phyloP scores from a whole-genome alignment of 1,284 basidiomycete species.

The Cutaneotrichosporon spelunceum region DNA sequence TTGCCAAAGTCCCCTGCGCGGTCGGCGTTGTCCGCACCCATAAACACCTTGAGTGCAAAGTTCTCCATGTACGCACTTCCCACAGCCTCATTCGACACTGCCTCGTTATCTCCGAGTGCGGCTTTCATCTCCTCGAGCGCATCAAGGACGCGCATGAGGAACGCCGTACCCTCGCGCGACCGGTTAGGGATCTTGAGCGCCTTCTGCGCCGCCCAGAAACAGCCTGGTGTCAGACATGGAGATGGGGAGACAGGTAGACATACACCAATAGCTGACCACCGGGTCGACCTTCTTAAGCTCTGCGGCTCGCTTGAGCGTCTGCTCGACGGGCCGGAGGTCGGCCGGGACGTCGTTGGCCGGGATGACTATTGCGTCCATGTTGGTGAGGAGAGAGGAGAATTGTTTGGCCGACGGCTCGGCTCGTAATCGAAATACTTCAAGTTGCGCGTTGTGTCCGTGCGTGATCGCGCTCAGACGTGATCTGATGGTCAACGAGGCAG shows the following conservation, averaged over 20 bases:
- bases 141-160: slow-evolving; percentile 71
- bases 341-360: slow-evolving; percentile 46
- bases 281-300: slow-evolving; percentile 79
- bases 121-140: slow-evolving; percentile 76
- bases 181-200: slow-evolving; percentile 68
- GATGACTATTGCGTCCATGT: slow-evolving; percentile 43
- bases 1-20: slow-evolving; percentile 69
- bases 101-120: slow-evolving; percentile 70
- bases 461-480: not conserved
- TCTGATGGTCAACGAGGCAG: not conserved
- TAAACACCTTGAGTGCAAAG: slow-evolving; percentile 86
- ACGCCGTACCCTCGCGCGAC: slow-evolving; percentile 64
- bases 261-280: slow-evolving; percentile 91
- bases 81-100: slow-evolving; percentile 75
- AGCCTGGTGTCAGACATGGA: slow-evolving; percentile 56
- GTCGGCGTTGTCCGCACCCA: slow-evolving; percentile 78
- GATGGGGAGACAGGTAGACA: slow-evolving; percentile 40
- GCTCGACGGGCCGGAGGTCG: slow-evolving; percentile 58
- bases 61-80: slow-evolving; percentile 88
- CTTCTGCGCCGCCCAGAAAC: slow-evolving; percentile 83
- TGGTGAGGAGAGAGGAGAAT: not conserved
- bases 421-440: not conserved
- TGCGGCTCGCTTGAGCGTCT: slow-evolving; percentile 83
- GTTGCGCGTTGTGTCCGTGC: not conserved
- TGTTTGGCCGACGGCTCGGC: not conserved